Base-by-base conservation (phyloP, 2,329 filamentous ascomycete species). In the Ceratocystis variospora region DNA sequence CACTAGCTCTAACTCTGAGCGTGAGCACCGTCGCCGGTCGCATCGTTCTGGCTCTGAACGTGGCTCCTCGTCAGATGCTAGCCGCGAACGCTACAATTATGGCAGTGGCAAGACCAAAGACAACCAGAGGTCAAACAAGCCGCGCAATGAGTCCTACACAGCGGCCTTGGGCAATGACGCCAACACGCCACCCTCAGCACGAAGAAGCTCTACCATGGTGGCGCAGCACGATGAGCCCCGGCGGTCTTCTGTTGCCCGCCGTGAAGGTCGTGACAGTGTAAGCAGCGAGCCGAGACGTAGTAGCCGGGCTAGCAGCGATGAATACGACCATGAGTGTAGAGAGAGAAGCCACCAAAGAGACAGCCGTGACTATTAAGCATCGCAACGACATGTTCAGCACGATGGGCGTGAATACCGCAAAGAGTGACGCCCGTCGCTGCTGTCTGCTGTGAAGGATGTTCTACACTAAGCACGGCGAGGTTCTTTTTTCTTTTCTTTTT, bases 381-480 rank as follows among this genome's bases (percentile, higher is more conserved):
- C 59, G 5, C 77, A 79, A 28, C 71, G 78, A 67, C 65, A 78
- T 70, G 15, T 70, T 2, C 71, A 75, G 69, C 72, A 59, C 70
- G 74, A 73, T 3, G 71, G 73, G n/a, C 67, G 70, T 0, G 68
- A 70, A 8, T 67, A 62, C 48, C 66, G 68, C 28, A 66, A 64
- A 50, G 75, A 75, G 12, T 79, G 79, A 73, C 79, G 80, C 61
- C 81, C 83, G 69, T 80, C 82, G 17, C 75, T 85, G 3, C 78
- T 79, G 1, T 82, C 81, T 0, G 83, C 82, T 4, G 80, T 83
- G 0, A 81, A 87, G 37, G 83, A 83, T 3, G 82, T 73, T 86
- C 68, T 71, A 86, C 59, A 80, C 79, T 65, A 82, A 85, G 0
- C 73, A 86, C 82, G 31, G 57, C 50, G 28, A 12, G 22, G 17